Conservation (phyloP, 805 yeast genomes). For the Torulaspora indica region DNA sequence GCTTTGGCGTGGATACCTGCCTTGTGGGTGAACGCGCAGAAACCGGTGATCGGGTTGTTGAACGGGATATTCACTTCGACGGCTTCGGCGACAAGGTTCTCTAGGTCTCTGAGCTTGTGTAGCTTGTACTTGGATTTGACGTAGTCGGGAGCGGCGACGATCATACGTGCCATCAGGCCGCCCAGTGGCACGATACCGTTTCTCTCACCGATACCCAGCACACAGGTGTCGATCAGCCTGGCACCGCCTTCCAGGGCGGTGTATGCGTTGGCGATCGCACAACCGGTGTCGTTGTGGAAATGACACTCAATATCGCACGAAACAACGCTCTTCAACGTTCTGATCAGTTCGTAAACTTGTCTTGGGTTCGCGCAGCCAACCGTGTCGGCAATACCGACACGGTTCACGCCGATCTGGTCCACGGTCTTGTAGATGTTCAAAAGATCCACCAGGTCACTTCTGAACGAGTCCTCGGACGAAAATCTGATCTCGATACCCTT, state of each 20-base stretch:
- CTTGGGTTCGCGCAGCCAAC: slow-evolving; percentile 99
- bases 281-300: slow-evolving; percentile 98
- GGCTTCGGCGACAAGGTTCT: slow-evolving; percentile 93
- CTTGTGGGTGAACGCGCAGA: slow-evolving; percentile 99
- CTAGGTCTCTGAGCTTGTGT: slow-evolving; percentile 93
- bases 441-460: slow-evolving; percentile 92
- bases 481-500: slow-evolving; percentile 96
- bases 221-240: slow-evolving; percentile 87
- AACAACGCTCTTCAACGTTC: slow-evolving; percentile 89
- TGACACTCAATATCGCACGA: slow-evolving; percentile 97
- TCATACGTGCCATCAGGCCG: slow-evolving; percentile 98
- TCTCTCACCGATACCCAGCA: slow-evolving; percentile 97
- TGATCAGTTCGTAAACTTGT: slow-evolving; percentile 94
- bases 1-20: slow-evolving; percentile 99
- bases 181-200: slow-evolving; percentile 97
- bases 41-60: slow-evolving; percentile 98
- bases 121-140: slow-evolving; percentile 90
- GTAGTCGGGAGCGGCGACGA: slow-evolving; percentile 95
- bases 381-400: slow-evolving; percentile 99
- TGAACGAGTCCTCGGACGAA: slow-evolving; percentile 94
- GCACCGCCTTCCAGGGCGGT: slow-evolving; percentile 99
- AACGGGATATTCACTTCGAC: slow-evolving; percentile 96
- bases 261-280: slow-evolving; percentile 98
- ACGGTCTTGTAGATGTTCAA: slow-evolving; percentile 94
- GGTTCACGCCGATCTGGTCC: slow-evolving; percentile 94